A percentile compares a stretch with the other conserved stretches of the same genome.
phyloP scores from a whole-genome alignment of 2,329 filamentous ascomycete species.

The Helicocarpus griseus region DNA sequence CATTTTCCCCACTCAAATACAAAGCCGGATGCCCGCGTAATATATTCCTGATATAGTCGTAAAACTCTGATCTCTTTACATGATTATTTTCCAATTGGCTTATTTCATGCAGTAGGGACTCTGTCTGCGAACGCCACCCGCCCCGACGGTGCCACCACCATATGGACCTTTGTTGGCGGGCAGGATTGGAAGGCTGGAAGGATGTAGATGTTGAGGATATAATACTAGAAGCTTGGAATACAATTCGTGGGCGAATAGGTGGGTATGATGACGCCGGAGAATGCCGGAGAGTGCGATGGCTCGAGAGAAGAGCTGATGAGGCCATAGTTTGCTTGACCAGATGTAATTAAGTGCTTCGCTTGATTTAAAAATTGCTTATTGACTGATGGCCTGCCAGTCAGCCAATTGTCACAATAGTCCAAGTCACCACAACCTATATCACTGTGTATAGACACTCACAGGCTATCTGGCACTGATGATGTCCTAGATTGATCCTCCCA shows the following conservation, averaged over 20 bases:
- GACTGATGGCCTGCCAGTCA: not conserved
- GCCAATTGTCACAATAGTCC: not conserved
- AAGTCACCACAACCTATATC: too few relatives aligned
- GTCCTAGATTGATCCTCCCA: too few relatives aligned
- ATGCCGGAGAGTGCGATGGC: not conserved
- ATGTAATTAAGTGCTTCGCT: too few relatives aligned
- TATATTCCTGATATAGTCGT: conserved; percentile 3
- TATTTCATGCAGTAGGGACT: not conserved
- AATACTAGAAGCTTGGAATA: not conserved
- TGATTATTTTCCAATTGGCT: not conserved
- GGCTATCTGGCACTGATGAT: too few relatives aligned
- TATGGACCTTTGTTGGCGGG: not conserved
- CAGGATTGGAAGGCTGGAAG: not conserved
- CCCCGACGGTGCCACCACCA: not conserved
- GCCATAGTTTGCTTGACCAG: not conserved
- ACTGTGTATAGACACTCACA: too few relatives aligned
- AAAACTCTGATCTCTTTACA: not conserved
- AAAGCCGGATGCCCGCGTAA: too few relatives aligned
- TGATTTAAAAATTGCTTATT: too few relatives aligned
- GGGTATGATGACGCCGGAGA: not conserved
- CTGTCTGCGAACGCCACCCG: not conserved
- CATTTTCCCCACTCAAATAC: too few relatives aligned
- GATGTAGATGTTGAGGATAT: not conserved
- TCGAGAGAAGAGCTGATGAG: not conserved
- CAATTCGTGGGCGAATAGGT: not conserved